These are phyloP conservation scores for Tarenaya hassleriana DNA, from an alignment of 345 rosid species.

Conservation along the genomic window DNA sequence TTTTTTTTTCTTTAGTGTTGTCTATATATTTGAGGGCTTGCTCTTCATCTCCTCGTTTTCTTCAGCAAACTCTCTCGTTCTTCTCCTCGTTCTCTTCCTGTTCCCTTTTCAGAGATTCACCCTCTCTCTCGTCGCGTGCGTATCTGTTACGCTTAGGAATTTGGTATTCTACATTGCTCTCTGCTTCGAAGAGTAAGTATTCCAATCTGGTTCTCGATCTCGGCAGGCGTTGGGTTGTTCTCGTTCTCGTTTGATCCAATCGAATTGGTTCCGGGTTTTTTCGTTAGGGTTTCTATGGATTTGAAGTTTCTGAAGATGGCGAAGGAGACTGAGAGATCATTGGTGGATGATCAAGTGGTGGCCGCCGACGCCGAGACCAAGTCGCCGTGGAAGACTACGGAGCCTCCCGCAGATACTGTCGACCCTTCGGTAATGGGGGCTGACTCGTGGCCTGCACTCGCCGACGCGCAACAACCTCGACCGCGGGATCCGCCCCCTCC, in stretches of 20 bases:
- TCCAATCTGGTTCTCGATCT: no score
- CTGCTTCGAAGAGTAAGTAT: no score
- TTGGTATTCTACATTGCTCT: no score
- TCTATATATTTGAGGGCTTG: no score
- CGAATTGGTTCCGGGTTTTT: conserved; percentile 6
- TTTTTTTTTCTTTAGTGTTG: no score
- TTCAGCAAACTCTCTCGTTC: no score
- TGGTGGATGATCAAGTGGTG: conserved; percentile 27
- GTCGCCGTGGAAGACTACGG: conserved; percentile 83
- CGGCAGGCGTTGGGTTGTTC: no score
- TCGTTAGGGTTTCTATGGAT: not conserved
- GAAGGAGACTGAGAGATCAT: conserved; percentile 28
- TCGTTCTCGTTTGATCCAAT: not conserved
- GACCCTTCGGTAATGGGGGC: conserved; percentile 70
- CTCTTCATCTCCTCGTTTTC: no score
- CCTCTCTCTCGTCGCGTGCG: no score
- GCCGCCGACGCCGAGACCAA: conserved; percentile 26
- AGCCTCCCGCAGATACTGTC: conserved; percentile 23
- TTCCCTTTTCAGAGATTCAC: no score
- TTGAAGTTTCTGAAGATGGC: conserved; percentile 22
- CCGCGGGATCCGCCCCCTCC: conserved; percentile 29
- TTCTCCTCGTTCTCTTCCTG: no score
- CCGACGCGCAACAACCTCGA: conserved; percentile 54
- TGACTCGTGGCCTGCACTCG: conserved; percentile 86
- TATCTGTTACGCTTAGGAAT: no score